Conservation (phyloP, 2,329 filamentous ascomycete genomes). For the Daldinia sp. region DNA sequence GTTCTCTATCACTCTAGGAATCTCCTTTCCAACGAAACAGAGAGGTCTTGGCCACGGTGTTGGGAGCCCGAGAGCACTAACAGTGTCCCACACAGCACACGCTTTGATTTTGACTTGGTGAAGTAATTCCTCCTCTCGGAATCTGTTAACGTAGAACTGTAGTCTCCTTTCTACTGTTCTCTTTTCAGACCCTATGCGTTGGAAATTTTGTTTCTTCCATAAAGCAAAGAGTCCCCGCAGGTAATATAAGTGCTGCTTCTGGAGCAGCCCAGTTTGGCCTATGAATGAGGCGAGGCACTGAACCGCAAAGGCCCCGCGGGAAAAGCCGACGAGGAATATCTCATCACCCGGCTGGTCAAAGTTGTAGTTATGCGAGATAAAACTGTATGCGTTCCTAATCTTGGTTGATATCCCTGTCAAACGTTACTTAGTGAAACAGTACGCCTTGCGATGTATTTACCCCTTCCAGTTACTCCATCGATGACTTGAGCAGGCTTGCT, state of each 20-base stretch:
- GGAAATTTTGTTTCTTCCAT: neutral
- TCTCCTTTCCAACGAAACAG: neutral
- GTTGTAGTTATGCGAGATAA: conserved; percentile 33
- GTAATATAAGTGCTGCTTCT: conserved; percentile 2
- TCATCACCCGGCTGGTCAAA: conserved; percentile 41
- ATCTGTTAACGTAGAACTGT: neutral
- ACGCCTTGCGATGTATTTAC: too few relatives aligned
- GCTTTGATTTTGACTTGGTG: neutral
- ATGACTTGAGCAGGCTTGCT: conserved; percentile 8
- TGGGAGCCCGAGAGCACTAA: neutral
- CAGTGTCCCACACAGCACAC: neutral
- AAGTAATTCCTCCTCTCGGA: neutral
- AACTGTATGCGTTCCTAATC: conserved; percentile 31
- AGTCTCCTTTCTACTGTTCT: neutral
- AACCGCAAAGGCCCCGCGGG: conserved; percentile 52
- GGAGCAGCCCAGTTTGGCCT: conserved; percentile 21
- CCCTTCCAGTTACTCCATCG: conserved; percentile 9
- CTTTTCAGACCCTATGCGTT: neutral
- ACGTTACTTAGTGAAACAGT: neutral
- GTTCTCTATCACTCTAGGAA: neutral
- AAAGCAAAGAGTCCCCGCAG: conserved; percentile 1
- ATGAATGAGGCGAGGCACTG: conserved; percentile 49
- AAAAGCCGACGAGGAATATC: conserved; percentile 51
- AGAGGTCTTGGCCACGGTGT: conserved; percentile 1
- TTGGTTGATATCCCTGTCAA: conserved; percentile 10